Conservation (phyloP, 345 rosid genomes). For the Litchi chinensis region DNA sequence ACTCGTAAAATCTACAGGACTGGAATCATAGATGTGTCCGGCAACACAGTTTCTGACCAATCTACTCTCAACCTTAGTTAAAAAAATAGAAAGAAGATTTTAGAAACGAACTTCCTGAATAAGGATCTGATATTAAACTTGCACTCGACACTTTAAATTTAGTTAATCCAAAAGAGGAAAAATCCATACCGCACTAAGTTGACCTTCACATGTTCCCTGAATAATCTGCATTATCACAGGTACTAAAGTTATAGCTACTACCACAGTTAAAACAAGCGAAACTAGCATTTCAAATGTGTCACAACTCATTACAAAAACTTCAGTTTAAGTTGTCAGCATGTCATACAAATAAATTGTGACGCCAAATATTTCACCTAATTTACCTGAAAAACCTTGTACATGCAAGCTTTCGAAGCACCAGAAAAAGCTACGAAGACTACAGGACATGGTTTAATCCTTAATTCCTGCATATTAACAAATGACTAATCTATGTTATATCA, state of each 20-base stretch:
- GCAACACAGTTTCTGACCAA: slow-evolving; percentile 74
- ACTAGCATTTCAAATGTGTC: not conserved
- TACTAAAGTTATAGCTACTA: slow-evolving; percentile 13
- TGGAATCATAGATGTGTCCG: slow-evolving; percentile 87
- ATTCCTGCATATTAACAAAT: slow-evolving; percentile 43
- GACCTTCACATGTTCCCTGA: slow-evolving; percentile 60
- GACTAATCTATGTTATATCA: not conserved
- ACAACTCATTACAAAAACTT: not conserved
- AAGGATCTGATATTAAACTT: not conserved
- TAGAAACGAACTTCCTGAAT: slow-evolving; percentile 7
- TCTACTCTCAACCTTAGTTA: slow-evolving; percentile 64
- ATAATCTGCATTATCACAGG: slow-evolving; percentile 51
- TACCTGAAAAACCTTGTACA: slow-evolving; percentile 90
- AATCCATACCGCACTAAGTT: slow-evolving; percentile 53
- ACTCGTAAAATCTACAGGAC: slow-evolving; percentile 85
- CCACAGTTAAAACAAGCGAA: not conserved
- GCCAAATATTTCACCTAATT: not conserved
- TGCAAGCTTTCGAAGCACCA: slow-evolving; percentile 87
- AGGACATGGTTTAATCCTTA: slow-evolving; percentile 68
- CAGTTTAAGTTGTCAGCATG: not conserved
- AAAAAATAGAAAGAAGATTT: slow-evolving; percentile 3
- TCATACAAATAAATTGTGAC: not conserved
- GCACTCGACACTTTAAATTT: not conserved
- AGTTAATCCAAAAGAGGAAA: not conserved
- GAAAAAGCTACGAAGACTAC: slow-evolving; percentile 79